Evolutionary conservation across 1,284 basidiomycete species (phyloP).

Genomic region (Apiotrichum siamense): DNA sequence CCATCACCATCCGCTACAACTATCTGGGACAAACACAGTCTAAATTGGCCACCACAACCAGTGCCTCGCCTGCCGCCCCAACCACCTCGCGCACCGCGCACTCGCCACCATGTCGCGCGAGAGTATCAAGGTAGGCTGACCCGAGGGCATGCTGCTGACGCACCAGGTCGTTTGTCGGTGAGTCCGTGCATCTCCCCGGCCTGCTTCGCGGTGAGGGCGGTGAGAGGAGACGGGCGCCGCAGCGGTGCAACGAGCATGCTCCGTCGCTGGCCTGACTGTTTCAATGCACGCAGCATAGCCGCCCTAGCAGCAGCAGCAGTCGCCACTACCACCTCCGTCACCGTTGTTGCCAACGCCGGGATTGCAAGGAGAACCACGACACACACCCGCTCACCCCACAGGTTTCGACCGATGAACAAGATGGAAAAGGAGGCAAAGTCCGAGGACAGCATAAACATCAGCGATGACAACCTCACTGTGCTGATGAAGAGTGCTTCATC

Average conservation of each 20-base stretch:
- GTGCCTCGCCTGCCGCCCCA: neutral
- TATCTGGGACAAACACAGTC: too few species aligned
- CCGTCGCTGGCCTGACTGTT: neutral
- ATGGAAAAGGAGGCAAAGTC: slow-evolving; percentile 85
- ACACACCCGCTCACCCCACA: slow-evolving; percentile 46
- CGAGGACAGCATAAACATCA: slow-evolving; percentile 83
- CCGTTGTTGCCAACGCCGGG: too few species aligned
- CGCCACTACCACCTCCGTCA: too few species aligned
- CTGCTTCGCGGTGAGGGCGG: too few species aligned
- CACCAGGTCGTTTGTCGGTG: slow-evolving; percentile 20
- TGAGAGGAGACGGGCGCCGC: too few species aligned
- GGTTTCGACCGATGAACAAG: slow-evolving; percentile 91
- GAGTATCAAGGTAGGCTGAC: slow-evolving; percentile 49
- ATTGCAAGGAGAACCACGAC: too few species aligned
- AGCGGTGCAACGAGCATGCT: too few species aligned
- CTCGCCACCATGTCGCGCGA: slow-evolving; percentile 42
- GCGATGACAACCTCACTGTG: slow-evolving; percentile 74
- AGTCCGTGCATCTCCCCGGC: slow-evolving; percentile 8
- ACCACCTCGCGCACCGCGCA: neutral
- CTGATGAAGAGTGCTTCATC: slow-evolving; percentile 59
- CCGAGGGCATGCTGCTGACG: neutral
- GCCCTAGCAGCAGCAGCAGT: too few species aligned
- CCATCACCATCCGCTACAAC: too few species aligned
- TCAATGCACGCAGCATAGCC: too few species aligned
- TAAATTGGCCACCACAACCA: too few species aligned